Evolutionary conservation across 805 yeast genomes (phyloP).

Genomic region (Nakazawaea populi): DNA sequence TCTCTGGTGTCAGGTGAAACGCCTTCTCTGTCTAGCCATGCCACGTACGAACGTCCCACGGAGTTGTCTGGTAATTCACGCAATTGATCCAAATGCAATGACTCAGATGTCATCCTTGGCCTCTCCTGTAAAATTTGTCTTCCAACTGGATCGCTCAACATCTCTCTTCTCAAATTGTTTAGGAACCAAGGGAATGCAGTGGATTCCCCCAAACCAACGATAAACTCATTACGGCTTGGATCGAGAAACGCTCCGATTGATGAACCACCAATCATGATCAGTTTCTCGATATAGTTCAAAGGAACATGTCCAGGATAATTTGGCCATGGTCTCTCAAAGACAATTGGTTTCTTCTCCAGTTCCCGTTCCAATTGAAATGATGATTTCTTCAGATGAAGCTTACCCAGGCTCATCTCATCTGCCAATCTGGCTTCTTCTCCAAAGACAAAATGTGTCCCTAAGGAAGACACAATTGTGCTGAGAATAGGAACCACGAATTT

Average conservation of each 20-base stretch:
- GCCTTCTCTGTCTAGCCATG: conserved; percentile 81
- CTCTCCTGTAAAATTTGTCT: conserved; percentile 70
- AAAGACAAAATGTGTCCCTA: conserved; percentile 17
- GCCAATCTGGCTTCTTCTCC: conserved; percentile 50
- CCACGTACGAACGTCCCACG: conserved; percentile 72
- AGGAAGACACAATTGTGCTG: conserved; percentile 7
- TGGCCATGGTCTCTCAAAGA: conserved; percentile 35
- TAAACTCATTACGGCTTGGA: conserved; percentile 50
- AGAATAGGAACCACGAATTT: conserved; percentile 11
- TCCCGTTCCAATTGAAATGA: conserved; percentile 25
- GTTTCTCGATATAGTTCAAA: conserved; percentile 54
- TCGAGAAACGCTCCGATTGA: conserved; percentile 35
- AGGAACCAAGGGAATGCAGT: conserved; percentile 74
- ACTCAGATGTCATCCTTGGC: conserved; percentile 75
- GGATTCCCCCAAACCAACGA: conserved; percentile 84
- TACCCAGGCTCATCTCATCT: conserved; percentile 49
- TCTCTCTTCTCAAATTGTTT: conserved; percentile 53
- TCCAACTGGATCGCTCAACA: conserved; percentile 75
- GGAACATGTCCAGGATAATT: conserved; percentile 79
- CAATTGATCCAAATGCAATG: conserved; percentile 59
- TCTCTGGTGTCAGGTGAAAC: conserved; percentile 93
- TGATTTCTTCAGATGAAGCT: conserved; percentile 32
- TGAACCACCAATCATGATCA: conserved; percentile 61
- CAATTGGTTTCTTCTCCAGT: conserved; percentile 11
- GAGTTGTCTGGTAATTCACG: conserved; percentile 57